These are phyloP conservation scores for Alternaria alternata DNA, from an alignment of 2,329 filamentous ascomycete genomes.

Conservation along the genomic window DNA sequence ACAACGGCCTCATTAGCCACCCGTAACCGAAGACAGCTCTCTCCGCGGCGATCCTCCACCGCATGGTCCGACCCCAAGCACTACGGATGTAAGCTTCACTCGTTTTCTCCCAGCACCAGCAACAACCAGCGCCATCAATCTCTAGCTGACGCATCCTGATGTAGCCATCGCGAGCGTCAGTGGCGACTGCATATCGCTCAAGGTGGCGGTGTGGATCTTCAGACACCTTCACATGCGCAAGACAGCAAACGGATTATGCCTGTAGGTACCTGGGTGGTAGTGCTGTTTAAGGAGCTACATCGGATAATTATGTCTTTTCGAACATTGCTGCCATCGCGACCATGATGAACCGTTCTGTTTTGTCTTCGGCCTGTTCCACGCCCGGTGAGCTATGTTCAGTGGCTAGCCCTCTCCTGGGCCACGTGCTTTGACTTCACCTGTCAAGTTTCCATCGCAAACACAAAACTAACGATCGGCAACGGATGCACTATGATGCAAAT, in stretches of 20 bases:
- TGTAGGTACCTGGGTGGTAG: background rate
- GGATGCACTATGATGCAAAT: background rate
- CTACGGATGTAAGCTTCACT: background rate
- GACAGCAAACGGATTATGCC: background rate
- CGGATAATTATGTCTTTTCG: background rate
- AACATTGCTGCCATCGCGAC: background rate
- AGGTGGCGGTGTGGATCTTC: no score
- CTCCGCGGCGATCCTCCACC: constrained; percentile 20
- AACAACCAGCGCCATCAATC: background rate
- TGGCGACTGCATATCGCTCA: background rate
- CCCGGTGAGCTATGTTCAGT: background rate
- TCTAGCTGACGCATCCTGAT: background rate
- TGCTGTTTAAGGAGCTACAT: background rate
- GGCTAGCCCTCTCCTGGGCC: background rate
- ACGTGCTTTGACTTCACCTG: background rate
- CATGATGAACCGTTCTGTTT: background rate
- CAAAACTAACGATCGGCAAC: background rate
- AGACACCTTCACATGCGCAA: background rate
- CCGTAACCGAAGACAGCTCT: constrained; percentile 13
- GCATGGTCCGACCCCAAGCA: background rate
- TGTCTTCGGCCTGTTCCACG: background rate
- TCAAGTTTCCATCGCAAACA: background rate
- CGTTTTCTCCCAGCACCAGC: background rate
- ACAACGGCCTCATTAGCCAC: constrained; percentile 10
- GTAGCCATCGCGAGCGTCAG: background rate